Evolutionary conservation across 768 basidiomycete species (phyloP).

Genomic region (Xerocomellus chrysenteron): DNA sequence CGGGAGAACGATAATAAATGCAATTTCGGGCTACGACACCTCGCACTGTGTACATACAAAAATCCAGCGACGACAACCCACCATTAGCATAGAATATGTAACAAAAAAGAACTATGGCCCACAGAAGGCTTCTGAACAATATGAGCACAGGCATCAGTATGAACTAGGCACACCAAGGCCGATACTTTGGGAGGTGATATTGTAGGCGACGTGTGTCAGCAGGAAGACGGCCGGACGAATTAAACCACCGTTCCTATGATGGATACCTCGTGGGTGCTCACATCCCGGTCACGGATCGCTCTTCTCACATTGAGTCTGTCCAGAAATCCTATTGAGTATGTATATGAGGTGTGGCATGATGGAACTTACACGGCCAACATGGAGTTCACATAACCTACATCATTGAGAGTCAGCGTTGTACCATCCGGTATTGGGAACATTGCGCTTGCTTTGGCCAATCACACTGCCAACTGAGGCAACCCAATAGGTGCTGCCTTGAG

Average conservation of each 20-base stretch:
- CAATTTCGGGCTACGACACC: too few relatives aligned
- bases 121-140: too few relatives aligned
- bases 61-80: too few relatives aligned
- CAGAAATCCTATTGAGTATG: background rate
- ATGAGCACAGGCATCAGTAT: too few relatives aligned
- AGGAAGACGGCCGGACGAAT: background rate
- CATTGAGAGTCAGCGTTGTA: background rate
- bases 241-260: background rate
- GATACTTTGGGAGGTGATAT: too few relatives aligned
- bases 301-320: conserved; percentile 11
- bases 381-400: conserved; percentile 12
- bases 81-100: too few relatives aligned
- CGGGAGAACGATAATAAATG: too few relatives aligned
- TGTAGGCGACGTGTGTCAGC: too few relatives aligned
- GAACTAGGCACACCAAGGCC: too few relatives aligned
- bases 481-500: conserved; percentile 3
- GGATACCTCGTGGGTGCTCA: background rate
- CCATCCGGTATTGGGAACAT: too few relatives aligned
- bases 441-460: conserved; percentile 3
- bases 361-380: conserved; percentile 13
- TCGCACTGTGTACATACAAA: too few relatives aligned
- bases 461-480: conserved; percentile 3
- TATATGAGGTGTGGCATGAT: background rate
- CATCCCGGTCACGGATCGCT: conserved; percentile 8
- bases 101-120: too few relatives aligned